Conservation (phyloP, 2,329 filamentous ascomycete genomes). For the Monosporascus sp. region DNA sequence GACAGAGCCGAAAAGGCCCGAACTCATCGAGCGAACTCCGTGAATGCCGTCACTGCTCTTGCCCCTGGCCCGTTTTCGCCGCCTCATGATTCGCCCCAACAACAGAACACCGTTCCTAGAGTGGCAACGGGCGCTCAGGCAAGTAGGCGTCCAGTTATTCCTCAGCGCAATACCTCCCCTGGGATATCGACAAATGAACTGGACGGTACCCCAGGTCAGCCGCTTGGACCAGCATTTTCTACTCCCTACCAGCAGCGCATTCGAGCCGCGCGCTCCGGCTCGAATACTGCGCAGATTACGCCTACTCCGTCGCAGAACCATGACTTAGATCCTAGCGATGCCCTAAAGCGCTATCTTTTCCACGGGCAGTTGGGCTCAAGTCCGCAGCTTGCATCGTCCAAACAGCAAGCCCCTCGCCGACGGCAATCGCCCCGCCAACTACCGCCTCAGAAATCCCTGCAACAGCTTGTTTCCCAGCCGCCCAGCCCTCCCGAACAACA, state of each 20-base stretch:
- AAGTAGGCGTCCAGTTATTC: slow-evolving; percentile 24
- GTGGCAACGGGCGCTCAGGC: slow-evolving; percentile 27
- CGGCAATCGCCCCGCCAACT: slow-evolving; percentile 1
- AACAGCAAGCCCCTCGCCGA: slow-evolving; percentile 5
- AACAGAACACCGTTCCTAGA: slow-evolving; percentile 25
- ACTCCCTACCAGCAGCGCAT: slow-evolving; percentile 60
- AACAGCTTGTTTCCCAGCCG: slow-evolving; percentile 1
- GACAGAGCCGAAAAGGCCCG: slow-evolving; percentile 72
- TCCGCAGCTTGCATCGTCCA: slow-evolving; percentile 4
- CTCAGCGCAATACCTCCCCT: slow-evolving; percentile 38
- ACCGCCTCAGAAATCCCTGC: background rate
- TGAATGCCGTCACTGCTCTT: slow-evolving; percentile 33
- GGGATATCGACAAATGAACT: slow-evolving; percentile 65
- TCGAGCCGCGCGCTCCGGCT: slow-evolving; percentile 42
- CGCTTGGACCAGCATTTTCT: slow-evolving; percentile 62
- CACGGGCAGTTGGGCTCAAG: slow-evolving; percentile 26
- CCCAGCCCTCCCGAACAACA: slow-evolving; percentile 4
- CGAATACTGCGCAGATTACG: slow-evolving; percentile 13
- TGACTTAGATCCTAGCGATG: slow-evolving; percentile 36
- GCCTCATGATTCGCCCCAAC: slow-evolving; percentile 33
- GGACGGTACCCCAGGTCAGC: slow-evolving; percentile 49
- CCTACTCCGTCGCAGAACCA: slow-evolving; percentile 10
- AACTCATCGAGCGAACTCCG: slow-evolving; percentile 47
- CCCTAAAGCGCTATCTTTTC: slow-evolving; percentile 53
- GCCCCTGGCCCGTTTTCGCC: slow-evolving; percentile 46